These are phyloP conservation scores for Boletus edulis DNA, from an alignment of 768 basidiomycete species.

Conservation along the genomic window DNA sequence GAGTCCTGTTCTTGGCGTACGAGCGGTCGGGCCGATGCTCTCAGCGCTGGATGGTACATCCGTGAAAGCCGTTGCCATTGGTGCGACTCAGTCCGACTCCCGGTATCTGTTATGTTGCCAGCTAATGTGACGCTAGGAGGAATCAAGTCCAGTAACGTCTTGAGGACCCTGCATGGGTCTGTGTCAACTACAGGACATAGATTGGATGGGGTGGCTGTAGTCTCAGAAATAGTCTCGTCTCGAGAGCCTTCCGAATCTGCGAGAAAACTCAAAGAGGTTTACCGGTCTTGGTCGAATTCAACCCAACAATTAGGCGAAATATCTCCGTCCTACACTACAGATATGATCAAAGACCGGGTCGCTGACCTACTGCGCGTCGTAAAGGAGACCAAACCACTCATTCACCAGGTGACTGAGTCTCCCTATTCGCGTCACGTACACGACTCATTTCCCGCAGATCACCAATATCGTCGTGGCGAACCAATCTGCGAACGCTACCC, in stretches of 20 bases:
- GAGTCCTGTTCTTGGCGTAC: slow-evolving; percentile 63
- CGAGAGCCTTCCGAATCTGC: slow-evolving; percentile 52
- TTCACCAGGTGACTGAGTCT: slow-evolving; percentile 65
- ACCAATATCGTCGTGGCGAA: slow-evolving; percentile 87
- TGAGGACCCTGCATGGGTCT: slow-evolving; percentile 72
- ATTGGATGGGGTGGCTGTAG: slow-evolving; percentile 83
- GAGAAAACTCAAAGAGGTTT: slow-evolving; percentile 38
- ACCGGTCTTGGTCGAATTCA: slow-evolving; percentile 29
- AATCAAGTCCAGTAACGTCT: slow-evolving; percentile 75
- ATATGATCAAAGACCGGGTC: slow-evolving; percentile 43
- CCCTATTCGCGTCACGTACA: background rate
- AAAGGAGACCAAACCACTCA: slow-evolving; percentile 57
- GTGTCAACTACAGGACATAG: slow-evolving; percentile 54
- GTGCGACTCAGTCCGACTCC: slow-evolving; percentile 39
- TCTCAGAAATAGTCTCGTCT: slow-evolving; percentile 82
- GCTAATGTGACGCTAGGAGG: slow-evolving; percentile 56
- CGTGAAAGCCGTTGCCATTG: slow-evolving; percentile 81
- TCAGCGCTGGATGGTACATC: slow-evolving; percentile 58
- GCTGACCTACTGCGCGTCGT: slow-evolving; percentile 50
- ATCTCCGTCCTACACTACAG: slow-evolving; percentile 22
- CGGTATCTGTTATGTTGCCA: background rate
- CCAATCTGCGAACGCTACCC: slow-evolving; percentile 87
- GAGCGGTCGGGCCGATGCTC: slow-evolving; percentile 69
- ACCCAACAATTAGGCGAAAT: background rate
- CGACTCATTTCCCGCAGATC: slow-evolving; percentile 48